Evolutionary conservation across 1,139 yeast genomes (phyloP), one percentile per base, ranked within the genome.

Genomic region (Debaryomycetaceae sp.): DNA sequence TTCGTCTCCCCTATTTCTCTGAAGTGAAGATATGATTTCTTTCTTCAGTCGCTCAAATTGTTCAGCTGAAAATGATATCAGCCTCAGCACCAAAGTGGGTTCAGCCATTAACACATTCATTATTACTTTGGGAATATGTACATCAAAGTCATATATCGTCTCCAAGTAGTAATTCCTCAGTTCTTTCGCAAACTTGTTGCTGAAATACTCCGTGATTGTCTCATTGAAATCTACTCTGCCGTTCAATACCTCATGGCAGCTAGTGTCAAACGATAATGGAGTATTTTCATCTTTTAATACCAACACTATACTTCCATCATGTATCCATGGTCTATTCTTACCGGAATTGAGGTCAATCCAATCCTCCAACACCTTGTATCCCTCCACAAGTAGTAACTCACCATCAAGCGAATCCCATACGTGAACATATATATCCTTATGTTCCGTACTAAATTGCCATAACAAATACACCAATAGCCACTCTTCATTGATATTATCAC

Each of bases 381-480:
- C 69, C 46, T 78, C 81, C 8, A 78, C 72, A 42, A 83, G 57
- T 5, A 83, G 45, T 40, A 79, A 75, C 48, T 84, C 89, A 3
- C 81, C 80, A 41, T 78, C 84, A 14, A 45, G 42, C 1, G 76
- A 72, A 55, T 83, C 87, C 50, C 69, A 66, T 1, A 78, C 50
- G 44, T 76, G 80, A 7, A 81, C 65, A 53, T 63, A 78, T 2
- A 78, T 49, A 42, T 76, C 65, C 22, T 59, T 55, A 5, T 51
- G 41, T 9, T 34, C 31, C 23, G 41, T 48, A 11, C 71, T 60
- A 43, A 78, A 65, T 29, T 66, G 60, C 43, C 60, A 58, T 13
- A 81, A 60, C 3, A 81, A 42, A 22, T 66, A 63, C 1, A 73
- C 60, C 6, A 80, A 52, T 5, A 79, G 58, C 70, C 76, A 66